These are phyloP conservation scores for Collybiopsis confluens DNA, from an alignment of 768 basidiomycete genomes.

Conservation along the genomic window DNA sequence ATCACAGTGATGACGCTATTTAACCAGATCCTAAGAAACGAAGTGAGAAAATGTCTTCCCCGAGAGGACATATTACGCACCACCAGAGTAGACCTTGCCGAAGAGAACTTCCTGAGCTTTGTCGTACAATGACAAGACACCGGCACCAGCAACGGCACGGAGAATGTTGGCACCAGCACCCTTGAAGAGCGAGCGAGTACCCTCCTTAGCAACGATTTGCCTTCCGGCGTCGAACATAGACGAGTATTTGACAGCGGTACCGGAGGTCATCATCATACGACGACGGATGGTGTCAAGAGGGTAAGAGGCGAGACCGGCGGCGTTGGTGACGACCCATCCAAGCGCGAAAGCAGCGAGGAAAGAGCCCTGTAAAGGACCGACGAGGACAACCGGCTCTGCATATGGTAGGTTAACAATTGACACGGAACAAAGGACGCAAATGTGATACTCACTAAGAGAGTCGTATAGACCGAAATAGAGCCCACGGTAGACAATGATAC, in stretches of 20 bases:
- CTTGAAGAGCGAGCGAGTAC: constrained; percentile 78
- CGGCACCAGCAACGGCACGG: constrained; percentile 97
- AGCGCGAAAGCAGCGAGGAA: constrained; percentile 80
- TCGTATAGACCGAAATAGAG: constrained; percentile 81
- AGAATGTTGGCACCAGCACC: constrained; percentile 87
- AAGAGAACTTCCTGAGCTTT: constrained; percentile 95
- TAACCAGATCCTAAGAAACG: constrained; percentile 41
- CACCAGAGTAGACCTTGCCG: constrained; percentile 99
- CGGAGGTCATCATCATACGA: constrained; percentile 94
- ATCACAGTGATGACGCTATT: constrained; percentile 12
- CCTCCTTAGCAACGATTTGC: constrained; percentile 76
- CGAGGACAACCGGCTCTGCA: constrained; percentile 77
- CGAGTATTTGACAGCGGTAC: constrained; percentile 72
- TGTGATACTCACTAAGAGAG: constrained; percentile 49
- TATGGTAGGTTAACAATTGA: constrained; percentile 18
- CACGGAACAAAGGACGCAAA: not conserved
- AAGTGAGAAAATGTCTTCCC: constrained; percentile 1
- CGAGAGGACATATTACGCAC: constrained; percentile 32
- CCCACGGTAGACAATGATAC: constrained; percentile 87
- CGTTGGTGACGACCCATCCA: constrained; percentile 84
- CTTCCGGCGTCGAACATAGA: constrained; percentile 74
- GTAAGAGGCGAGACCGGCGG: constrained; percentile 79
- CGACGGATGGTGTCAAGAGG: constrained; percentile 75
- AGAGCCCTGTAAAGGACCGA: constrained; percentile 72
- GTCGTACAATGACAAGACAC: constrained; percentile 98